A percentile compares a stretch with the other conserved stretches of the same genome.
These are phyloP conservation scores for Wickerhamiella hasegawae DNA, from an alignment of 805 yeast genomes.

Conservation along the genomic window DNA sequence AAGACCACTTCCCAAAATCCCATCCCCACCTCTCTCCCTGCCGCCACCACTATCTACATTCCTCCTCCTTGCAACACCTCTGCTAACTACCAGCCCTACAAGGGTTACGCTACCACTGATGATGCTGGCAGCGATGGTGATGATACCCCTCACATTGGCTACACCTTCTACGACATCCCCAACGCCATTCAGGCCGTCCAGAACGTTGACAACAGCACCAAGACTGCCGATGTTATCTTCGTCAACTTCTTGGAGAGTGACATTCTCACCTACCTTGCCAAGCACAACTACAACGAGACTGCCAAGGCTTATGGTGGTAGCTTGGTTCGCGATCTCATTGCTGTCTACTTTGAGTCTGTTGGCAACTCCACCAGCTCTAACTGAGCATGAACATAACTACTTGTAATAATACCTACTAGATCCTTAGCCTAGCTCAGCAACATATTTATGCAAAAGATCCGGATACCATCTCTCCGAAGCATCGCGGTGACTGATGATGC, in stretches of 20 bases:
- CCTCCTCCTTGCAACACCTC: not conserved
- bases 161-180: conserved; percentile 45
- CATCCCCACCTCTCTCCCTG: conserved; percentile 1
- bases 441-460: conserved; percentile 18
- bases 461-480: conserved; percentile 28
- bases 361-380: too few species aligned
- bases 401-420: too few species aligned
- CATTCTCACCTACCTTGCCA: conserved; percentile 28
- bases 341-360: conserved; percentile 5
- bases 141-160: conserved; percentile 48
- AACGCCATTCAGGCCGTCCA: conserved; percentile 48
- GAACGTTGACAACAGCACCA: conserved; percentile 16
- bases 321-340: conserved; percentile 7
- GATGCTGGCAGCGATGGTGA: conserved; percentile 80
- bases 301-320: conserved; percentile 4
- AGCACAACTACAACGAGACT: conserved; percentile 4
- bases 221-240: conserved; percentile 34
- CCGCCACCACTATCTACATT: conserved; percentile 1
- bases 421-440: conserved; percentile 9
- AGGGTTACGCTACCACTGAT: conserved; percentile 67
- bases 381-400: too few species aligned
- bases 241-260: conserved; percentile 51
- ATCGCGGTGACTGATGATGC: conserved; percentile 26
- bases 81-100: not conserved
- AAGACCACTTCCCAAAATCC: not conserved